Evolutionary conservation across 495 filamentous ascomycete species (phyloP), one percentile per base, ranked within the genome.

Genomic region (Neurospora pannonica): DNA sequence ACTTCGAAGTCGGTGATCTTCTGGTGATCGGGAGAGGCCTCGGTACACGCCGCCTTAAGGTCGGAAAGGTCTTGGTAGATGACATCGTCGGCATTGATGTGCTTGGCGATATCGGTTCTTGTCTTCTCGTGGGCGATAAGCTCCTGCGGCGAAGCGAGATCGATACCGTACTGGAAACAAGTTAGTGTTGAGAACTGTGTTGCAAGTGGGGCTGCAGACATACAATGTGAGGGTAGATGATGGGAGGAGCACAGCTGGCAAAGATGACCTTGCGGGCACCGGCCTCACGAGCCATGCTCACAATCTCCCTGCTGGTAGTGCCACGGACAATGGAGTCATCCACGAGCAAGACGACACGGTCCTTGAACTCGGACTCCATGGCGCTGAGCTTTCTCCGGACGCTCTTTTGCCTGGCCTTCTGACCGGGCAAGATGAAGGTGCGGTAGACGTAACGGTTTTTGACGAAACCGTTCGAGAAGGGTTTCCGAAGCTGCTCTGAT

Each of bases 381-480:
- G 94, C 90, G 78, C 92, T 96, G 31, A 97, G 86, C 83, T 94
- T 94, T 46, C 91, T 84, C 0, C 92, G 88, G 28, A 94, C 92
- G 72, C 90, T 90, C 78, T 92, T 96, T 78, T 97, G 91, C 6
- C 96, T 87, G 31, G 91, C 89, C 77, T 91, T 90, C 81, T 98
- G 95, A 39, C 90, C 91, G 10, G 94, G 94, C 91, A 97, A 94
- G 80, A 98, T 97, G 81, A 97, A 98, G 0, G 95, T 97, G 42
- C 95, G 91, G 87, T 95, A 97, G 70, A 98, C 93, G 81, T 98
- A 98, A 70, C 95, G 90, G 83, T 98, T 98, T 88, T 97, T 98
- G 74, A 97, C 91, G 76, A 97, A 83, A 6, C 81, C 84, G 54
- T 82, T 93, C 74, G 89, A 92, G 81, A 93, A 97, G 3, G 93